These are phyloP conservation scores for Nakazawaea populi DNA, from an alignment of 805 yeast species.

Conservation along the genomic window DNA sequence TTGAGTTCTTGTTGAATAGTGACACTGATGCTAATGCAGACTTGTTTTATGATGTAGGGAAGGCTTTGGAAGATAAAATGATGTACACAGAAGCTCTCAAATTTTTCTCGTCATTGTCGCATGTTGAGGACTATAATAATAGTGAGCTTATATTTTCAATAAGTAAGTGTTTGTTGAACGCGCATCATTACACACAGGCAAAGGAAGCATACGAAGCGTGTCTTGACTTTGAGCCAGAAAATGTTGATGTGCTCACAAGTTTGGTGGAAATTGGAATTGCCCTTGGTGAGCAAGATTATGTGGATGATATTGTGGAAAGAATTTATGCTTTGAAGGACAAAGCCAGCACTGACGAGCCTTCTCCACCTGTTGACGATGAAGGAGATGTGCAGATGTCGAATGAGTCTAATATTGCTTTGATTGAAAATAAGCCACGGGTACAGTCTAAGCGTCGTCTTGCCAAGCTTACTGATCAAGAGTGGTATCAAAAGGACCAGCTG, in stretches of 20 bases:
- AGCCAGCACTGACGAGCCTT: conserved; percentile 14
- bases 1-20: conserved; percentile 49
- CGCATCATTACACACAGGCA: conserved; percentile 64
- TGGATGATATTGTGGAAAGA: conserved; percentile 34
- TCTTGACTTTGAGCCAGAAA: conserved; percentile 49
- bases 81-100: conserved; percentile 71
- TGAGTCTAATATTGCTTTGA: conserved; percentile 12
- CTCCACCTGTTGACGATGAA: conserved; percentile 12
- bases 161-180: conserved; percentile 73
- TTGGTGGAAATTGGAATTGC: conserved; percentile 75
- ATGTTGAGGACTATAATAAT: conserved; percentile 45
- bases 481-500: conserved; percentile 23
- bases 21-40: conserved; percentile 63
- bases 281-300: conserved; percentile 46
- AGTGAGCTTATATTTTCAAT: conserved; percentile 51
- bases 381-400: conserved; percentile 12
- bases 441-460: neutral
- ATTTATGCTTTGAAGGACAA: conserved; percentile 21
- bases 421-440: neutral
- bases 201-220: conserved; percentile 51
- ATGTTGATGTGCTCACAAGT: conserved; percentile 68
- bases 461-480: conserved; percentile 18
- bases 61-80: conserved; percentile 62
- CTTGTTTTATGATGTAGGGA: conserved; percentile 71
- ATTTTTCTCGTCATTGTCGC: conserved; percentile 52